Base-by-base conservation (phyloP, 164 flowering plant species). In the Litsea cubeba region DNA sequence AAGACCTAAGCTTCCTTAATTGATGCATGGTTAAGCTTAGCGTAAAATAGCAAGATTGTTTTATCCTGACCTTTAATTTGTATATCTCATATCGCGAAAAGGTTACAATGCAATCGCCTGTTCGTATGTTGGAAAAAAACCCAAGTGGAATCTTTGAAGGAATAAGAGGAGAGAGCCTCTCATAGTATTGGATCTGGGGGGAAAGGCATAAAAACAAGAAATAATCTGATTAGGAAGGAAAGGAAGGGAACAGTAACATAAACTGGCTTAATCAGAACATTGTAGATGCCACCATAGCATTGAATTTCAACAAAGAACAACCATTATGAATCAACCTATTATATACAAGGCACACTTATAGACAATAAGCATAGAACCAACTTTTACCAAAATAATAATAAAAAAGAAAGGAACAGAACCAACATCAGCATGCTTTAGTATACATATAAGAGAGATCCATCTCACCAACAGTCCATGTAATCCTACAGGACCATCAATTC, bases 91-190 rank as follows among this genome's bases (percentile, higher is more conserved):
- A 80, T 12, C 99, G 91, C 54, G 99, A 93, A 85, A 95, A 95
- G 60, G 97, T 82, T 3, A 95, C 99, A 72, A 95, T 79, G 81
- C 99, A 95, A 74, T 95, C 99, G 2, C 99, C 99, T 50, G 81
- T 88, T 78, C 69, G 79, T 75, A 95, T 85, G 71, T 93, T 78
- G 58, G 83, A 77, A 72, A 87, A 91, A 12, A 91, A 83, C 71
- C 90, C 87, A 74, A 95, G 90, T 65, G 97, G 92, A 74, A 73
- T 80, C 72, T 83, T 81, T 81, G 79, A 76, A 66, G 95, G 92
- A 77, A 91, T 84, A 54, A 95, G 83, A 60, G 99, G 97, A 66
- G 87, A 89, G 70, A 95, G 91, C 82, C 99, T 87, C 72, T 95
- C 95, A 84, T 95, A 95, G 68, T 75, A 72, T 62, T 90, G 88